Evolutionary conservation across 2,329 filamentous ascomycete genomes (phyloP).

Genomic region (Fusarium tanahbumbuense): DNA sequence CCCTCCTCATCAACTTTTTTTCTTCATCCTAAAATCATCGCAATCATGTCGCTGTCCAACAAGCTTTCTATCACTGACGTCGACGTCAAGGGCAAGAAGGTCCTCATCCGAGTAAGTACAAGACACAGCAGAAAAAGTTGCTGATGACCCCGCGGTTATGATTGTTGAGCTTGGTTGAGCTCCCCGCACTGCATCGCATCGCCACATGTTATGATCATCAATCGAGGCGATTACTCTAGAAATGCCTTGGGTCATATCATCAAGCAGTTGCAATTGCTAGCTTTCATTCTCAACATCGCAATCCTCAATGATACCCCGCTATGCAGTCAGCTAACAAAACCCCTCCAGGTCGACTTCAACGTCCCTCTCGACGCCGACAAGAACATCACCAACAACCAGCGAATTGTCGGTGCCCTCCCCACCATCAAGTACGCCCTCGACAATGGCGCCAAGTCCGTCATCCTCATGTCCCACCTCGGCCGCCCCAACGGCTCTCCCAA

Average conservation of each 20-base stretch:
- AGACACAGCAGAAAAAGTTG: conserved; percentile 35
- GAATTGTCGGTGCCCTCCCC: conserved; percentile 93
- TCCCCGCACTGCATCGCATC: conserved; percentile 20
- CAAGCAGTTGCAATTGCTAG: neutral
- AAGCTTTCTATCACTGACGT: conserved; percentile 98
- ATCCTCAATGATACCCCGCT: conserved; percentile 19
- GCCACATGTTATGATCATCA: conserved; percentile 4
- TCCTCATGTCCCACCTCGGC: conserved; percentile 98
- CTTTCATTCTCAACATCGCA: neutral
- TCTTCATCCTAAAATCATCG: conserved; percentile 9
- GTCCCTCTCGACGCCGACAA: conserved; percentile 93
- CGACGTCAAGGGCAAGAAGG: conserved; percentile 97
- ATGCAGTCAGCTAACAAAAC: conserved; percentile 39
- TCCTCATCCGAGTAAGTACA: conserved; percentile 87
- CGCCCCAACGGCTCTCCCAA: conserved; percentile 92
- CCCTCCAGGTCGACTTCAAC: conserved; percentile 94
- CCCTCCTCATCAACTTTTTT: conserved; percentile 36
- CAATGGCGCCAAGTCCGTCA: conserved; percentile 88
- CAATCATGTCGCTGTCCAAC: conserved; percentile 94
- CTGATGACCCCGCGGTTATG: conserved; percentile 48
- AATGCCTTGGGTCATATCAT: neutral
- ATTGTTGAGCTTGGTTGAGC: conserved; percentile 28
- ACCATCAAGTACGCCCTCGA: conserved; percentile 96
- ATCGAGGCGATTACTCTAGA: neutral
- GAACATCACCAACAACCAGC: conserved; percentile 98